Percentiles rank a stretch among this genome's conserved stretches.
These are phyloP conservation scores for Dothideomycetes sp. DNA, from an alignment of 2,329 filamentous ascomycete species.

Conservation along the genomic window DNA sequence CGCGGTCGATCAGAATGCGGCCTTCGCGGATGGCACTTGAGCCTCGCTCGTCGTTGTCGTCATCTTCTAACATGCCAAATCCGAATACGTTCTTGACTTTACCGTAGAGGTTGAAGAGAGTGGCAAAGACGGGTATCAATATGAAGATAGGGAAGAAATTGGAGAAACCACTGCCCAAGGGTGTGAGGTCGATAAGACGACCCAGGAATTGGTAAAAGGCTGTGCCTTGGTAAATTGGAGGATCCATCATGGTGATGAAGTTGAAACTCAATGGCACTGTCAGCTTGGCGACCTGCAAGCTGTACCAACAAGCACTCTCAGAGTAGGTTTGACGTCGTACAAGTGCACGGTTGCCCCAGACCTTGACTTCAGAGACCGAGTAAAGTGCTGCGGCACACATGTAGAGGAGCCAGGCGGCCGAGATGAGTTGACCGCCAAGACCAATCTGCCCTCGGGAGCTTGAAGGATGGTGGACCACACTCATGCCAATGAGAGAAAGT, in stretches of 20 bases:
- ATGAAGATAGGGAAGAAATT: conserved; percentile 83
- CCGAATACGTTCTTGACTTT: conserved; percentile 68
- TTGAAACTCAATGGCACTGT: conserved; percentile 93
- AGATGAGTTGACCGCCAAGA: conserved; percentile 76
- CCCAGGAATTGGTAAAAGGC: conserved; percentile 85
- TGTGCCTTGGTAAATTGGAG: conserved; percentile 62
- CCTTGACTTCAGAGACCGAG: conserved; percentile 83
- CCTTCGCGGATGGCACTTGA: conserved; percentile 89
- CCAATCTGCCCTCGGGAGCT: conserved; percentile 66
- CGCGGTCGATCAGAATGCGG: conserved; percentile 78
- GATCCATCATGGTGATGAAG: conserved; percentile 81
- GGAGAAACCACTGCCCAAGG: conserved; percentile 74
- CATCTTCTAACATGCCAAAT: conserved; percentile 68
- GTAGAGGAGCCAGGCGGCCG: conserved; percentile 84
- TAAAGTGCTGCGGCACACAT: conserved; percentile 87
- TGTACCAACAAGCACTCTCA: conserved; percentile 93
- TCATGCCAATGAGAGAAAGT: conserved; percentile 60
- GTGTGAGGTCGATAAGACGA: conserved; percentile 70
- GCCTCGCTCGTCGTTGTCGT: conserved; percentile 51
- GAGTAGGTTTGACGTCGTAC: conserved; percentile 85
- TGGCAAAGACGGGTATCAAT: conserved; percentile 74
- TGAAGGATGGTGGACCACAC: conserved; percentile 65
- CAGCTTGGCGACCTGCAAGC: conserved; percentile 81
- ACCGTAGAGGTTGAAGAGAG: conserved; percentile 82
- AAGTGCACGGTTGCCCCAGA: conserved; percentile 92